Percentiles rank a stretch among this genome's conserved stretches.
These are phyloP conservation scores for Musa itinerans DNA, from an alignment of 176 grass and related monocot genomes.

Conservation along the genomic window DNA sequence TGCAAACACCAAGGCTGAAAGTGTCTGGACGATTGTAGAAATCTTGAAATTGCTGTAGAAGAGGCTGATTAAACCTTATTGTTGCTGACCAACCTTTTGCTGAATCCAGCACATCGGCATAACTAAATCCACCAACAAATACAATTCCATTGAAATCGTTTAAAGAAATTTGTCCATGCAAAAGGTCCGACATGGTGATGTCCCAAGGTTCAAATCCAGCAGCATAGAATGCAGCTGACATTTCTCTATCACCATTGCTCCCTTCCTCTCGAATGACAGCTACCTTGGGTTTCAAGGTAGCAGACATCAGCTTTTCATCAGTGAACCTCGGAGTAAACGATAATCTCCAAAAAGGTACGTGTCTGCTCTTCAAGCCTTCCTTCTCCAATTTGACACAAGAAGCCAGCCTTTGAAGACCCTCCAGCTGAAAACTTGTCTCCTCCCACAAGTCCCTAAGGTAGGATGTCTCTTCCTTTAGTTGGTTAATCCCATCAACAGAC, in stretches of 20 bases:
- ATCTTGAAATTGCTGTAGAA: slow-evolving; percentile 66
- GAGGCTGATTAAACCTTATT: slow-evolving; percentile 76
- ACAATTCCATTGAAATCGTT: slow-evolving; percentile 54
- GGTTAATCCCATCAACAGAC: slow-evolving; percentile 36
- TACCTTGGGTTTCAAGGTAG: slow-evolving; percentile 65
- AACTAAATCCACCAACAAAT: slow-evolving; percentile 96
- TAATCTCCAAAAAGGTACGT: slow-evolving; percentile 52
- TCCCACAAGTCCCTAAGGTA: slow-evolving; percentile 84
- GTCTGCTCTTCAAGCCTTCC: slow-evolving; percentile 61
- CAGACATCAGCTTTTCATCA: slow-evolving; percentile 38
- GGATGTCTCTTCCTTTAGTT: slow-evolving; percentile 62
- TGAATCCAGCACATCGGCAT: slow-evolving; percentile 82
- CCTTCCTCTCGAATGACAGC: slow-evolving; percentile 96
- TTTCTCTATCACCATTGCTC: slow-evolving; percentile 88
- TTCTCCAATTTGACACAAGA: slow-evolving; percentile 79
- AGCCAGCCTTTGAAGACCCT: slow-evolving; percentile 62
- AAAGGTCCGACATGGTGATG: slow-evolving; percentile 65
- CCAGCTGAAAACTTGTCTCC: slow-evolving; percentile 83
- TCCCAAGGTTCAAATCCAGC: slow-evolving; percentile 95
- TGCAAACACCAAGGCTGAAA: slow-evolving; percentile 93
- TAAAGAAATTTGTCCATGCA: slow-evolving; percentile 42
- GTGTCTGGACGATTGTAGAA: slow-evolving; percentile 74
- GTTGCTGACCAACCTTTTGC: slow-evolving; percentile 87
- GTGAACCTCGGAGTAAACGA: slow-evolving; percentile 65
- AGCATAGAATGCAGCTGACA: slow-evolving; percentile 72